phyloP scores from a whole-genome alignment of 2,329 filamentous ascomycete genomes.

The Aspergillus jensenii region DNA sequence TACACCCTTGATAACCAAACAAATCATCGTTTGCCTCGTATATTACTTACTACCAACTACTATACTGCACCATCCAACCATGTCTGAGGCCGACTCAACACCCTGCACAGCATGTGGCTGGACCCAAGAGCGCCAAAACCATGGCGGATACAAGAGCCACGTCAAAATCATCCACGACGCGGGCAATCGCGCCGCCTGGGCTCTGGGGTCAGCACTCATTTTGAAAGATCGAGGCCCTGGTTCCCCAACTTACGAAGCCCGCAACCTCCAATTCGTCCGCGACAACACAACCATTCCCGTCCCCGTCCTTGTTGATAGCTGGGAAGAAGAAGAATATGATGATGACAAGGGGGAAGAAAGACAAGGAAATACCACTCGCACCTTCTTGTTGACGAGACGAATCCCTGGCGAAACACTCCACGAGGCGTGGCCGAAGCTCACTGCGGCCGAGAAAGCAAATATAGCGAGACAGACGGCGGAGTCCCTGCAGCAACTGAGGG shows the following conservation, averaged over 20 bases:
- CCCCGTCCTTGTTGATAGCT: conserved; percentile 13
- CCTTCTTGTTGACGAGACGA: background rate
- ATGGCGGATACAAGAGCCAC: conserved; percentile 18
- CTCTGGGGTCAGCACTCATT: conserved; percentile 27
- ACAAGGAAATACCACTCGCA: background rate
- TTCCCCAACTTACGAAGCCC: conserved; percentile 12
- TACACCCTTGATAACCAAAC: background rate
- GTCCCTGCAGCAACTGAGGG: background rate
- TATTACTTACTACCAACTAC: background rate
- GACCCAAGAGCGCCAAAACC: conserved; percentile 14
- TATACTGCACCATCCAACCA: background rate
- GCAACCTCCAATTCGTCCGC: conserved; percentile 14
- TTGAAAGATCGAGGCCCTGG: conserved; percentile 26
- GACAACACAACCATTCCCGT: conserved; percentile 19
- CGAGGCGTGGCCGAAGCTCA: background rate
- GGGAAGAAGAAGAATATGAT: conserved; percentile 15
- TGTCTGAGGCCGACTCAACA: background rate
- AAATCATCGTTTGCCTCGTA: background rate
- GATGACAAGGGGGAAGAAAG: too few relatives aligned
- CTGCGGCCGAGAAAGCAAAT: background rate
- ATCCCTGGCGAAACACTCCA: background rate
- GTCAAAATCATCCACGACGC: conserved; percentile 23
- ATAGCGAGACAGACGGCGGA: background rate
- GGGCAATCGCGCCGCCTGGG: conserved; percentile 29
- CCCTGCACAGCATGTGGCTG: conserved; percentile 19